phyloP scores from a whole-genome alignment of 169 alveolate species.

The Fabrea salina region DNA sequence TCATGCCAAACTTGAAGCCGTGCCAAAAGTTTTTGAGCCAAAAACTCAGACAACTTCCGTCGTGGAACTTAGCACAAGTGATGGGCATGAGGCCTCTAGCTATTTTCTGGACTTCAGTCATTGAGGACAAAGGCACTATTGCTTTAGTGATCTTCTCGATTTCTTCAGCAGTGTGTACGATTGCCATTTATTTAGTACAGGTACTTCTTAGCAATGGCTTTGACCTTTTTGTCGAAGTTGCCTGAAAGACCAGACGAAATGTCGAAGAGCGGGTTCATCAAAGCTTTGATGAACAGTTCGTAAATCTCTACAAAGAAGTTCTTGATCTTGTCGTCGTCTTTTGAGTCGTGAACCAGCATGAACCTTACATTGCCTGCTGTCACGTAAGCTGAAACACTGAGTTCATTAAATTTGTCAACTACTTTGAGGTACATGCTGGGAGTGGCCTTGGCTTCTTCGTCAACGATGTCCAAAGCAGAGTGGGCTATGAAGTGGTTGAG shows the following conservation, averaged over 20 bases:
- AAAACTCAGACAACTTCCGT: slow-evolving; percentile 53
- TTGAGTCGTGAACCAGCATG: slow-evolving; percentile 69
- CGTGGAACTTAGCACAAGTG: slow-evolving; percentile 58
- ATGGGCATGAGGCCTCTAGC: background rate
- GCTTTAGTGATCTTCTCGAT: too few species aligned
- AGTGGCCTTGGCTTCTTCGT: slow-evolving; percentile 75
- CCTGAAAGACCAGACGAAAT: slow-evolving; percentile 31
- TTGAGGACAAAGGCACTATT: too few species aligned
- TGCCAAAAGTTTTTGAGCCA: slow-evolving; percentile 43
- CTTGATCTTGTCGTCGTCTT: slow-evolving; percentile 69
- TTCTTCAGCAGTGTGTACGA: too few species aligned
- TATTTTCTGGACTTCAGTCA: background rate
- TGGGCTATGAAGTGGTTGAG: slow-evolving; percentile 85
- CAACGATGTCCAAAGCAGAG: slow-evolving; percentile 85
- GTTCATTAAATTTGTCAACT: slow-evolving; percentile 80
- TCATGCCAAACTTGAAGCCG: slow-evolving; percentile 48
- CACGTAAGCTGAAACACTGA: slow-evolving; percentile 85
- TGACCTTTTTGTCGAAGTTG: slow-evolving; percentile 43
- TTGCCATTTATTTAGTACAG: slow-evolving; percentile 19
- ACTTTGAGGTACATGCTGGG: slow-evolving; percentile 74
- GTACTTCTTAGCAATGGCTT: slow-evolving; percentile 37
- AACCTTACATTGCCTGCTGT: slow-evolving; percentile 81
- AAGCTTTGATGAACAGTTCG: slow-evolving; percentile 74
- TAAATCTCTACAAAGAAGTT: slow-evolving; percentile 79
- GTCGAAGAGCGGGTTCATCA: slow-evolving; percentile 53